These are phyloP conservation scores for Penicillium verhagenii DNA, from an alignment of 495 filamentous ascomycete species.

Conservation along the genomic window DNA sequence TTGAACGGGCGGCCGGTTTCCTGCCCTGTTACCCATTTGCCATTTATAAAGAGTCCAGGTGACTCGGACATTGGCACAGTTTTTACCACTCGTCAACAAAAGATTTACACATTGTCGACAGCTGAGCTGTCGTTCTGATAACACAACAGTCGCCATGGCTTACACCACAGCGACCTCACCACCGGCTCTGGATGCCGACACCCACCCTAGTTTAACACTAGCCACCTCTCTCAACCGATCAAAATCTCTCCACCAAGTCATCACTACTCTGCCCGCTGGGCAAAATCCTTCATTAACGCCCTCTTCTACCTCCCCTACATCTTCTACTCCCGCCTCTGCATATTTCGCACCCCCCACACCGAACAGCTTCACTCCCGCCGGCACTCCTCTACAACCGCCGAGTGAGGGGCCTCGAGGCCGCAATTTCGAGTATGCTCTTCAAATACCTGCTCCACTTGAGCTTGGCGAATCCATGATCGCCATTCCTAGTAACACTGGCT, in stretches of 20 bases:
- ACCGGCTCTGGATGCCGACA: constrained; percentile 44
- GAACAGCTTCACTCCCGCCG: constrained; percentile 46
- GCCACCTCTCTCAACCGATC: constrained; percentile 35
- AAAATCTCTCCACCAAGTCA: constrained; percentile 41
- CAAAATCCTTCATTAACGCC: constrained; percentile 27
- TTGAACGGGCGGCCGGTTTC: constrained; percentile 34
- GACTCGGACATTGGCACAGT: constrained; percentile 42
- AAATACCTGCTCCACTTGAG: constrained; percentile 48
- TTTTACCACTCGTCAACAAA: constrained; percentile 35
- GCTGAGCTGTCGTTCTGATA: constrained; percentile 34
- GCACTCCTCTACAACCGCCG: constrained; percentile 51
- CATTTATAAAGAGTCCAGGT: constrained; percentile 45
- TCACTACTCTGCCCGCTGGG: constrained; percentile 31
- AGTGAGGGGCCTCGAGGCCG: constrained; percentile 52
- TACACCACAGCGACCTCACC: constrained; percentile 42
- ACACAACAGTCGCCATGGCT: constrained; percentile 39
- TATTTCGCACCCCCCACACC: constrained; percentile 29
- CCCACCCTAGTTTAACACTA: constrained; percentile 42
- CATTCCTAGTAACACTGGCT: constrained; percentile 32
- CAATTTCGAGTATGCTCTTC: constrained; percentile 31
- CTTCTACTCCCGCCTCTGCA: constrained; percentile 33
- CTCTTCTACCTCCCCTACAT: constrained; percentile 32
- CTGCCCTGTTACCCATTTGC: constrained; percentile 37
- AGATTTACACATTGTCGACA: constrained; percentile 24
- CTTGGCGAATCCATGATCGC: constrained; percentile 57